Evolutionary conservation across 495 filamentous ascomycete genomes (phyloP).

Genomic region (Neurospora hispaniola): DNA sequence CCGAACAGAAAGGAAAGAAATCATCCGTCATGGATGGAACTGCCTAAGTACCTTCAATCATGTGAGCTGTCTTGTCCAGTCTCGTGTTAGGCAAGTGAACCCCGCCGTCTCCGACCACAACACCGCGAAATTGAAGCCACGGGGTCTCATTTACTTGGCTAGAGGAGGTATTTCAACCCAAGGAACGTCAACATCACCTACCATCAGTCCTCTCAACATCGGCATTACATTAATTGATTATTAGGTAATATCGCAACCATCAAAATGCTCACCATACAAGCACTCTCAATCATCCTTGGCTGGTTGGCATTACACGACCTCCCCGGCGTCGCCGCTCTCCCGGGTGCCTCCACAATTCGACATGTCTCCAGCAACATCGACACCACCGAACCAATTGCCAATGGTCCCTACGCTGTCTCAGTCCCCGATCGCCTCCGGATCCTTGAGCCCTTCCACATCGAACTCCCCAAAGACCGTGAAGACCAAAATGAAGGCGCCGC

Average conservation of each 20-base stretch:
- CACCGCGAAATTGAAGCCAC: too few relatives aligned
- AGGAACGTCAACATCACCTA: too few relatives aligned
- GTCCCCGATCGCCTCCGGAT: background rate
- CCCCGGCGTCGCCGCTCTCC: background rate
- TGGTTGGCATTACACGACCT: background rate
- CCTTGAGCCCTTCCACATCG: background rate
- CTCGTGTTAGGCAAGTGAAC: too few relatives aligned
- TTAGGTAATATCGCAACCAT: background rate
- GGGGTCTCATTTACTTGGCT: too few relatives aligned
- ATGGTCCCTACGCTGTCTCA: background rate
- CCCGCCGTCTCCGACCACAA: too few relatives aligned
- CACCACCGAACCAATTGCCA: background rate
- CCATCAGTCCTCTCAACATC: background rate
- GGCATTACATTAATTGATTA: background rate
- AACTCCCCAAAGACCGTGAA: background rate
- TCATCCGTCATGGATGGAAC: too few relatives aligned
- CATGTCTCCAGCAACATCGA: background rate
- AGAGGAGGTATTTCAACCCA: too few relatives aligned
- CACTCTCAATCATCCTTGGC: background rate
- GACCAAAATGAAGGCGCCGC: background rate
- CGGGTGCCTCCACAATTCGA: background rate
- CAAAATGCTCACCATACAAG: background rate
- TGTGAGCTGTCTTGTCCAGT: too few relatives aligned
- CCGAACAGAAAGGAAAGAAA: too few relatives aligned
- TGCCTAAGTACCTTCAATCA: too few relatives aligned